phyloP scores from a whole-genome alignment of 768 basidiomycete genomes.

The Candolleomyces eurysporus region DNA sequence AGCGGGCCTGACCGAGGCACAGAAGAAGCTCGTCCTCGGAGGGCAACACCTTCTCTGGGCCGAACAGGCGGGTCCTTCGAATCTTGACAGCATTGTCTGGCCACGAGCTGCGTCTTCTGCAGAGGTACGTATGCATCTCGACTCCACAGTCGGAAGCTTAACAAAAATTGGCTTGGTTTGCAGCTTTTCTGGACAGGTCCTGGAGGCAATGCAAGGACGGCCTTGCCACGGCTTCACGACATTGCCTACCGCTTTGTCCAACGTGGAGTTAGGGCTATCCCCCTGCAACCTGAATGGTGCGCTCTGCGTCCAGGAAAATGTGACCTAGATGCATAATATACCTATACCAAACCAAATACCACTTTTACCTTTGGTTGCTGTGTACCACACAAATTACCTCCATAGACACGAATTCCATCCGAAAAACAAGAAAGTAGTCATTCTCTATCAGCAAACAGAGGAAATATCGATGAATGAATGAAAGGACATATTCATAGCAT shows the following conservation, averaged over 20 bases:
- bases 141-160: neutral
- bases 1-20: slow-evolving; percentile 49
- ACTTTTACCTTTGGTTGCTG: too few species aligned
- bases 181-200: slow-evolving; percentile 71
- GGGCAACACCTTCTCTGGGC: slow-evolving; percentile 72
- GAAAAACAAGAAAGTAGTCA: too few species aligned
- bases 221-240: slow-evolving; percentile 69
- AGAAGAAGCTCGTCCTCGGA: slow-evolving; percentile 61
- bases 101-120: slow-evolving; percentile 70
- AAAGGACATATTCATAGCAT: neutral
- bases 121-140: slow-evolving; percentile 34
- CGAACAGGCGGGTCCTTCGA: slow-evolving; percentile 66
- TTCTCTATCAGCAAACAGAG: too few species aligned
- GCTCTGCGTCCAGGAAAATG: slow-evolving; percentile 61
- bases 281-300: slow-evolving; percentile 74
- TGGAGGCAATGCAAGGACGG: slow-evolving; percentile 41
- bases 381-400: too few species aligned
- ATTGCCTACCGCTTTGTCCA: slow-evolving; percentile 57
- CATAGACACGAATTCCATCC: too few species aligned
- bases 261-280: slow-evolving; percentile 57
- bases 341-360: too few species aligned
- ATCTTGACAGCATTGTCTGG: slow-evolving; percentile 69
- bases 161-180: neutral
- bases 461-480: too few species aligned
- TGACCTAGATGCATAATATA: slow-evolving; percentile 35